phyloP scores from a whole-genome alignment of 208 protist species.

The Trypanosoma lewisi region DNA sequence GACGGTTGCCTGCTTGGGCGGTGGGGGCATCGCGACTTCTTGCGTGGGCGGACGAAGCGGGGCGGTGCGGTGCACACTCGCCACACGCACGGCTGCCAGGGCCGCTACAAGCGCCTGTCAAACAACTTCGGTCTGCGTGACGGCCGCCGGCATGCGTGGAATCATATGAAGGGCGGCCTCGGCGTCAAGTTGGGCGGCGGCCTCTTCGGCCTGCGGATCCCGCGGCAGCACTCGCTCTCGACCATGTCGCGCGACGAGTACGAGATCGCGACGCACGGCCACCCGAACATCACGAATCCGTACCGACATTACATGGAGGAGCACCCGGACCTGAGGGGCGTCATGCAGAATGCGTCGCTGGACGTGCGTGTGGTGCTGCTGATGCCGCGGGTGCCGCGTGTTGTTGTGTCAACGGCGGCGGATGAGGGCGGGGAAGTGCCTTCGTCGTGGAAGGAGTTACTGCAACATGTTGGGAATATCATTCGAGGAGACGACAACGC shows the following conservation, averaged over 20 bases:
- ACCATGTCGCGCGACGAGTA: constrained; percentile 67
- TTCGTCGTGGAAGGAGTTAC: constrained; percentile 23
- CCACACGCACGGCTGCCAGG: constrained; percentile 78
- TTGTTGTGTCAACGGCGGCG: not conserved
- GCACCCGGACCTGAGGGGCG: constrained; percentile 66
- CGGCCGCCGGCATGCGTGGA: constrained; percentile 67
- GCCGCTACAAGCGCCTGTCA: constrained; percentile 76
- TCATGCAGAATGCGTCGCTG: constrained; percentile 73
- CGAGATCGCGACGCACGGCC: constrained; percentile 74
- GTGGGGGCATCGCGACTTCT: constrained; percentile 77
- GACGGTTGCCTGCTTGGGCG: constrained; percentile 32
- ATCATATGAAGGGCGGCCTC: constrained; percentile 79
- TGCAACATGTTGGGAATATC: constrained; percentile 20
- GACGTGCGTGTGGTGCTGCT: constrained; percentile 59
- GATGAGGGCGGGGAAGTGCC: constrained; percentile 13
- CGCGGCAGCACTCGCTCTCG: constrained; percentile 73
- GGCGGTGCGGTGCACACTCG: constrained; percentile 80
- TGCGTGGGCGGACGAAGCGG: constrained; percentile 70
- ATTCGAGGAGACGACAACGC: constrained; percentile 2
- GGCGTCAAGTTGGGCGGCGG: constrained; percentile 85
- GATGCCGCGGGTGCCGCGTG: constrained; percentile 61
- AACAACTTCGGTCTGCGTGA: constrained; percentile 64
- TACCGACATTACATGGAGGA: constrained; percentile 68
- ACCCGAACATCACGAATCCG: constrained; percentile 90
- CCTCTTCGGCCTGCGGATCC: constrained; percentile 84